Conservation (phyloP, 208 protist genomes). For the Trypanosoma mega region DNA sequence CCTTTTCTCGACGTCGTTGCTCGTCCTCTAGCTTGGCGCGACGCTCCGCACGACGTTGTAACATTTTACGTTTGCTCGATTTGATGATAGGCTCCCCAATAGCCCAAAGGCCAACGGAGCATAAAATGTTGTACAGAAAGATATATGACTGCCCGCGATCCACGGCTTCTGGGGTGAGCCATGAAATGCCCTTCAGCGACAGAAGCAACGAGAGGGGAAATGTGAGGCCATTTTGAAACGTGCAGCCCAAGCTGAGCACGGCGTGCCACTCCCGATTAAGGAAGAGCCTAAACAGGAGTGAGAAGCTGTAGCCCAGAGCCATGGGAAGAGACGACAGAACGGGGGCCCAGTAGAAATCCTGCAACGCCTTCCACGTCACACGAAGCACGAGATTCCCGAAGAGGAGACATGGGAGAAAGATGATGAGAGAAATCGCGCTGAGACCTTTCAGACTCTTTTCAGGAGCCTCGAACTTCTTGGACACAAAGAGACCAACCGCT, state of each 20-base stretch:
- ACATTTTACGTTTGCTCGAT: not conserved
- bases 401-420: slow-evolving; percentile 73
- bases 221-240: slow-evolving; percentile 75
- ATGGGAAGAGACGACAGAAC: slow-evolving; percentile 49
- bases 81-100: slow-evolving; percentile 24
- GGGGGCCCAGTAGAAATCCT: slow-evolving; percentile 60
- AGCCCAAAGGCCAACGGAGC: slow-evolving; percentile 55
- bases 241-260: slow-evolving; percentile 51
- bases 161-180: slow-evolving; percentile 32
- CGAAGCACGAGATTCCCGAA: slow-evolving; percentile 61
- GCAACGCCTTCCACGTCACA: slow-evolving; percentile 53
- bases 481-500: slow-evolving; percentile 49
- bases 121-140: slow-evolving; percentile 73
- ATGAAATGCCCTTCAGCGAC: slow-evolving; percentile 64
- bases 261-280: slow-evolving; percentile 45
- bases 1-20: too few species aligned
- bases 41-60: too few species aligned
- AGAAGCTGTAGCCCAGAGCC: slow-evolving; percentile 30
- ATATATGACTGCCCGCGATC: slow-evolving; percentile 52
- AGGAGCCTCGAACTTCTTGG: slow-evolving; percentile 34
- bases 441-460: slow-evolving; percentile 48
- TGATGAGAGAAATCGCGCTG: slow-evolving; percentile 51
- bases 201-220: slow-evolving; percentile 55
- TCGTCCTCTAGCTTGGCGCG: too few species aligned
- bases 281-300: slow-evolving; percentile 28